Base-by-base conservation (phyloP, 228 moss, liverwort and hornwort species). In the Sphagnum fallax region DNA sequence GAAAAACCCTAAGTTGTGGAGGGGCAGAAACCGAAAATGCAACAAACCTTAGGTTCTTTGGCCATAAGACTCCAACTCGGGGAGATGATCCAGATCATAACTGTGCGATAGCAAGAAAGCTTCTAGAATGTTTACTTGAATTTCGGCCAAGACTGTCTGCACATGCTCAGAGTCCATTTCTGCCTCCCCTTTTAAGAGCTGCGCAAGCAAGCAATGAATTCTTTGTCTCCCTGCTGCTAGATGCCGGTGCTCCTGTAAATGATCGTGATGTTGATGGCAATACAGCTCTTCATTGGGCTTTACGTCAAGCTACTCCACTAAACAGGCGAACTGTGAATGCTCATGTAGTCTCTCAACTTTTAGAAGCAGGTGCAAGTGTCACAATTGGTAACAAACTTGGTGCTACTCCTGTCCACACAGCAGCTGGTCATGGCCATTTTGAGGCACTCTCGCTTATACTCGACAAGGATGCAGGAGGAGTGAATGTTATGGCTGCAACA, bases 231-330 rank as follows among this genome's bases (percentile, higher is more conserved):
- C 81, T 91, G 71, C 66, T 94, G 62, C 75, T 94, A 78, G 89
- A 94, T 75, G 82, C 84, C 50, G 84, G 86, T 66, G 94, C 91
- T 49, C 83, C 91, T 52, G 91, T 94, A 74, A 94, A 94, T 72
- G 94, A 94, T 78, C 87, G 84, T 49, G 94, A 94, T 69, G 81
- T 88, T 63, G 94, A 94, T 72, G 94, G 94, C 62, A 94, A 94
- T 71, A 94, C 94, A 62, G 89, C 94, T 51, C 91, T 94, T 58
- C 94, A 94, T 68, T 94, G 94, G 94, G 94, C 91, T 61, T 75
- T 94, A 65, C 89, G 94, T 75, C 91, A 94, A 79, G 94, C 94
- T 65, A 94, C 94, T 72, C 91, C 91, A 71, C 88, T 94, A 77
- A 94, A 94, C 81, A 91, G 86, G 76, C 88, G 94, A 67, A 91